phyloP scores from a whole-genome alignment of 306 rosid genomes.

The Dicorynia guianensis region DNA sequence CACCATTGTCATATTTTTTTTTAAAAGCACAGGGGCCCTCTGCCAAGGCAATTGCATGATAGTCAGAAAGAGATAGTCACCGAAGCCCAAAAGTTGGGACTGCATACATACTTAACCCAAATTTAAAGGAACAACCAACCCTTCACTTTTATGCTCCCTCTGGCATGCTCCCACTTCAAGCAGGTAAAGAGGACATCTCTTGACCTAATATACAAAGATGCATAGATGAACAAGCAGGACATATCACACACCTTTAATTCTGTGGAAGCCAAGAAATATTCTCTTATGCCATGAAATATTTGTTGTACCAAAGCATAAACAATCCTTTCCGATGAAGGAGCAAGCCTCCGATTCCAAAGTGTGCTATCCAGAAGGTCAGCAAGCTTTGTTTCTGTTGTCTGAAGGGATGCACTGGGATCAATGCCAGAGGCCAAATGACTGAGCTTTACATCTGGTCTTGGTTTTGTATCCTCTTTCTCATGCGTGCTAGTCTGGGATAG shows the following conservation, averaged over 20 bases:
- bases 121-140: background rate
- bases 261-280: conserved; percentile 93
- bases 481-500: conserved; percentile 59
- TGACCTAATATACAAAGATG: background rate
- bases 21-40: conserved; percentile 3
- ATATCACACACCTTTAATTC: conserved; percentile 83
- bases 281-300: conserved; percentile 95
- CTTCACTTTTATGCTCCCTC: conserved; percentile 18
- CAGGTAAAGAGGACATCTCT: conserved; percentile 13
- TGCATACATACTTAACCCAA: background rate
- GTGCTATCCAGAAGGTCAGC: conserved; percentile 97
- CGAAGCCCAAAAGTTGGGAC: background rate
- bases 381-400: conserved; percentile 85
- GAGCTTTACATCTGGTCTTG: conserved; percentile 86
- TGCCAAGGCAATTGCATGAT: background rate
- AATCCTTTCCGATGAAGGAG: conserved; percentile 97
- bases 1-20: background rate
- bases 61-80: background rate
- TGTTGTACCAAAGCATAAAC: conserved; percentile 97
- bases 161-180: conserved; percentile 21
- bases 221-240: conserved; percentile 33
- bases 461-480: conserved; percentile 80
- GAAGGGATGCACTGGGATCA: conserved; percentile 68
- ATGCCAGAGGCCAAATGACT: conserved; percentile 85
- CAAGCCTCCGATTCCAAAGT: conserved; percentile 98